Evolutionary conservation across 768 basidiomycete genomes (phyloP).

Genomic region (Rhodocollybia butyracea): DNA sequence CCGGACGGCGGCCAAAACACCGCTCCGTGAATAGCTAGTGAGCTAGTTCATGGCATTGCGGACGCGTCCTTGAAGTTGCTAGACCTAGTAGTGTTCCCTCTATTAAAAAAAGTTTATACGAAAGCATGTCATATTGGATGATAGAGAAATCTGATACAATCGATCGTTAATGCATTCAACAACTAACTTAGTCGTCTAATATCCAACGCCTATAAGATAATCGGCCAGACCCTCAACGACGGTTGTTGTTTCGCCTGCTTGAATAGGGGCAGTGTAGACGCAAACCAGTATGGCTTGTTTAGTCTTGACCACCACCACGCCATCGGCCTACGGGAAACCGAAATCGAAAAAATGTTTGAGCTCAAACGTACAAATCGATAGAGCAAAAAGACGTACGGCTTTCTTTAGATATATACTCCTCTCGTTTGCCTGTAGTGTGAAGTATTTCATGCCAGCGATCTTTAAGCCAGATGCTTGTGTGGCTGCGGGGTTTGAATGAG

Average conservation of each 20-base stretch:
- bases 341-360: not conserved
- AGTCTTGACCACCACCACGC: slow-evolving; percentile 74
- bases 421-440: slow-evolving; percentile 48
- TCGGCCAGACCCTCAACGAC: slow-evolving; percentile 72
- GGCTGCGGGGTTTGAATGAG: slow-evolving; percentile 36
- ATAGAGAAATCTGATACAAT: not conserved
- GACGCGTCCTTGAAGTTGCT: too few relatives aligned
- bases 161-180: not conserved
- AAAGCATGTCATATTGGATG: not conserved
- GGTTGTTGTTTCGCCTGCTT: slow-evolving; percentile 62
- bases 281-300: slow-evolving; percentile 82
- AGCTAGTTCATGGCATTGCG: too few relatives aligned
- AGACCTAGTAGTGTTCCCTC: too few relatives aligned
- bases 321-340: slow-evolving; percentile 55
- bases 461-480: slow-evolving; percentile 59
- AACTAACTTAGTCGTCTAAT: slow-evolving; percentile 32
- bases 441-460: slow-evolving; percentile 71
- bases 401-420: slow-evolving; percentile 77
- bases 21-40: too few relatives aligned
- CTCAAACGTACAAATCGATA: not conserved
- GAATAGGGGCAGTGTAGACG: slow-evolving; percentile 63
- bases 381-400: slow-evolving; percentile 43
- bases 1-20: too few relatives aligned
- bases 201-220: slow-evolving; percentile 62
- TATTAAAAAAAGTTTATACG: too few relatives aligned